Evolutionary conservation across 2,329 filamentous ascomycete species (phyloP), one percentile per base, ranked within the genome.

Genomic region (Arthrobotrys sinensis): DNA sequence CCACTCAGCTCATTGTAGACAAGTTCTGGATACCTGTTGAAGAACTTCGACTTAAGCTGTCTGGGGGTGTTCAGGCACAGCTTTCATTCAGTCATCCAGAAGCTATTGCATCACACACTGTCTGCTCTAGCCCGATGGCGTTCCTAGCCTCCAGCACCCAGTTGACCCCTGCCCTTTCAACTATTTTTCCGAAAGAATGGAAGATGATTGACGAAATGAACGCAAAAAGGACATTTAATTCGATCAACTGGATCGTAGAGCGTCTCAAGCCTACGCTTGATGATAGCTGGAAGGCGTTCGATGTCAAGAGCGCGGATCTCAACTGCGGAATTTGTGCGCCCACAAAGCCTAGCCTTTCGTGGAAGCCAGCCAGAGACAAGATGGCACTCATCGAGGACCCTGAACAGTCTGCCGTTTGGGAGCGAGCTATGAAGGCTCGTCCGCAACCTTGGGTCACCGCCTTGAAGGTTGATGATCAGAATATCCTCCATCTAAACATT

Each of bases 371-470:
- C 7, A 81, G 81, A 11, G 81, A 82, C 3, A 83, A 83, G 40
- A 80, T 87, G 19, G 83, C 83, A 12, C 85, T 87, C 0, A 86
- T 86, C 60, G 89, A 90, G 80, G 85, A 90, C 79, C 85, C 86
- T 0, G 81, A 85, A 69, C 84, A 86, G 76, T 88, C 88, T 34
- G 86, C 85, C 1, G 72, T 82, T 0, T 89, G 86, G 77, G 89
- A 90, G 80, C 84, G 85, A 43, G 83, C 84, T 0, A 81, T 88
- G 10, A 90, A 90, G 80, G 82, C 82, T 16, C 84, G 86, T 11
- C 86, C 87, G 1, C 63, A 83, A 0, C 82, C 86, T 1, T 86
- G 88, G 52, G 79, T 85, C 16, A 83, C 85, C 0, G 85, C 86
- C 36, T 81, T 84, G 19, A 80, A 68, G 19, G 50, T 28, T 79